Evolutionary conservation across 2,329 filamentous ascomycete species (phyloP), one percentile per base, ranked within the genome.

Genomic region (Fusarium sp.): DNA sequence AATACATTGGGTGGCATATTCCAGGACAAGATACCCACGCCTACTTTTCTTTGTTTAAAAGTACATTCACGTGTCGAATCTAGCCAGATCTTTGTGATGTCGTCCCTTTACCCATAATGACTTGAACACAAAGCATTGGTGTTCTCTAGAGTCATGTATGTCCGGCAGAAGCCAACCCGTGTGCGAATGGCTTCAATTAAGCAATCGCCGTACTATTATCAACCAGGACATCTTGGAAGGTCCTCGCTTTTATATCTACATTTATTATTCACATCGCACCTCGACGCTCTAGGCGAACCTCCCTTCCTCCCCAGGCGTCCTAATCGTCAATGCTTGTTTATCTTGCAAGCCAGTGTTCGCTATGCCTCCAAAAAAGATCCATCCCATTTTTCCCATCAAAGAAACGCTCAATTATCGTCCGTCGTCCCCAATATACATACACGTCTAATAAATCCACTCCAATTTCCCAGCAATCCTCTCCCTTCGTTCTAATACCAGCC

Each of bases 401-500:
- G 62, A 62, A 70, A 67, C 59, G 64, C 67, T 62, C 59, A 68
- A 69, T 64, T 68, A 65, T 67, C 68, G 55, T 69, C 65, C 49
- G 68, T 69, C 68, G 67, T 62, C 51, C 64, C 66, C 59, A 50
- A 24, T 56, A 58, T 63, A 69, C 66, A 56, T 58, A 60, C 47
- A 63, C 53, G 47, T 62, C 62, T 61, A 61, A 34, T 42, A 26
- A 30, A 39, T 32, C 51, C 43, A 44, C 24, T 55, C 56, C 61
- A 60, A 62, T 57, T 60, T 56, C 65, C 50, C 47, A 50, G 24
- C 34, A 54, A 23, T 39, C 59, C 17, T 36, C 61, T 40, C n/a
- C 46, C 26, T 42, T 17, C 44, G 38, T 46, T 61, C 45, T 52
- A 52, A 42, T 62, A 32, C 34, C n/a, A 36, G 48, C 51, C 14